Base-by-base conservation (phyloP, 2,329 filamentous ascomycete genomes). In the Xylariaceae sp. region DNA sequence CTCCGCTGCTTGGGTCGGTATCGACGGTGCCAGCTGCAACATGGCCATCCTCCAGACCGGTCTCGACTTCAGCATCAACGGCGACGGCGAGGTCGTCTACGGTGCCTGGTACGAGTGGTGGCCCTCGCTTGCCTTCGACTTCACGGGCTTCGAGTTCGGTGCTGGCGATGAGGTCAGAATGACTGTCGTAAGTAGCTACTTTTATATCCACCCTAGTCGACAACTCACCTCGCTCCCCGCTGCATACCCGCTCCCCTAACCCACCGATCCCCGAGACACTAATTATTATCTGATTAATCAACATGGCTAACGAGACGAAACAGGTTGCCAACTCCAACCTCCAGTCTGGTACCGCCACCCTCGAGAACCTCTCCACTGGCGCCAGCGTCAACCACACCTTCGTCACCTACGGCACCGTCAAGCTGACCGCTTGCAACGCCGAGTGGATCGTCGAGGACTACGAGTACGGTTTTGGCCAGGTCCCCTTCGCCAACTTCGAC, bases 371-470 rank as follows among this genome's bases (percentile, higher is more conserved):
- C 62, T 77, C 74, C 7, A 84, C 76, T 1, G 82, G 82, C 49
- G 68, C 81, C 67, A 76, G 67, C 4, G 82, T 81, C 30, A 77
- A 75, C n/a, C 79, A 86, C 72, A 77, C 73, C 3, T 79, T 86
- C 73, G 66, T 45, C 74, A 73, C 5, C 4, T 35, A 4, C 54
- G 73, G 81, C 53, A 68, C 69, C 2, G 71, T 70, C n/a, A 63
- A 66, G 13, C 76, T 85, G 9, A 81, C 78, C 66, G 76, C 82
- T 65, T 78, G 78, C 65, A 84, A 84, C 62, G 83, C 82, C 11
- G 83, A 86, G 67, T 87, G 83, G 82, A 85, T 86, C 64, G 82
- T 86, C 11, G 83, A 86, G 73, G 80, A 81, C 62, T 81, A 78
- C 64, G 73, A 76, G 61, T 68, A 69, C 2, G 72, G 73, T 49